phyloP scores from a whole-genome alignment of 768 basidiomycete genomes.

The Gloeopeniophorella convolvens region DNA sequence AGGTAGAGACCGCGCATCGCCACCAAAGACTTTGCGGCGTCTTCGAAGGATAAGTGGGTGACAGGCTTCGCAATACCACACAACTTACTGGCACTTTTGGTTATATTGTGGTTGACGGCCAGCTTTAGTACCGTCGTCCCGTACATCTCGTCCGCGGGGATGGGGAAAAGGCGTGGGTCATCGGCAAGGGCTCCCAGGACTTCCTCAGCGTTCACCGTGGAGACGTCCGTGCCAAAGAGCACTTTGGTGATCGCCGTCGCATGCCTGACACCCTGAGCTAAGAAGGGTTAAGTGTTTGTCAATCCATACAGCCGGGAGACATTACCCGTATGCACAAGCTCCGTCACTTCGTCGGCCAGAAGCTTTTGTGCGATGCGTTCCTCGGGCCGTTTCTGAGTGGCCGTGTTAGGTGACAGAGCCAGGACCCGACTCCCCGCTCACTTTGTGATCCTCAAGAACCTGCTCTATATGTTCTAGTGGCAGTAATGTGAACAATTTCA shows the following conservation, averaged over 20 bases:
- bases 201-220: slow-evolving; percentile 43
- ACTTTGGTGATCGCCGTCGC: slow-evolving; percentile 42
- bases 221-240: slow-evolving; percentile 36
- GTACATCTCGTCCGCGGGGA: slow-evolving; percentile 46
- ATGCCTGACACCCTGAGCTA: slow-evolving; percentile 35
- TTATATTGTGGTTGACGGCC: slow-evolving; percentile 44
- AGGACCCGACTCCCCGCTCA: not conserved
- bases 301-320: not conserved
- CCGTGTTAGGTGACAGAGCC: not conserved
- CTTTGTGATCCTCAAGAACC: slow-evolving; percentile 14
- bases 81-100: slow-evolving; percentile 40
- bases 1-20: slow-evolving; percentile 20
- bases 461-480: slow-evolving; percentile 12
- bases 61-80: not conserved
- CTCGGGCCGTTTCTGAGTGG: slow-evolving; percentile 30
- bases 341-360: slow-evolving; percentile 53
- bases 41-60: slow-evolving; percentile 5
- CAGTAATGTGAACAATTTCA: slow-evolving; percentile 20
- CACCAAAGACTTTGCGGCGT: slow-evolving; percentile 15
- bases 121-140: slow-evolving; percentile 54
- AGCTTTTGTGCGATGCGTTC: slow-evolving; percentile 41
- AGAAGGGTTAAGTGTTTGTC: not conserved
- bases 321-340: slow-evolving; percentile 51
- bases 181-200: slow-evolving; percentile 54
- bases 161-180: slow-evolving; percentile 55